A percentile compares a stretch with the other conserved stretches of the same genome.
These are phyloP conservation scores for Acrodontium crateriforme DNA, from an alignment of 2,329 filamentous ascomycete genomes.

Conservation along the genomic window DNA sequence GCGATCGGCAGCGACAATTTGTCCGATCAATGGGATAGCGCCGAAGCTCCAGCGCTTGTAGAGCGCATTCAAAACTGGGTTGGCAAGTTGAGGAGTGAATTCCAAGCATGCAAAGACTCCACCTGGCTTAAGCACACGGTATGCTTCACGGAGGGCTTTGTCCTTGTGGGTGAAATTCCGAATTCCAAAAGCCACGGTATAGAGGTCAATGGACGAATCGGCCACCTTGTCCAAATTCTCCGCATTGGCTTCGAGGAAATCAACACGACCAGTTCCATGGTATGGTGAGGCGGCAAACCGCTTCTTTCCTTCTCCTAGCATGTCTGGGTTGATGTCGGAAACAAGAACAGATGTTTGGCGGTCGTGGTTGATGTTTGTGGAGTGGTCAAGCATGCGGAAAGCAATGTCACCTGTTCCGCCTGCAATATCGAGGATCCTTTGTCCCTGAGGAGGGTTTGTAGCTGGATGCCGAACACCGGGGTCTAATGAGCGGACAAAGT, in stretches of 20 bases:
- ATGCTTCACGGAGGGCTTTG: constrained; percentile 66
- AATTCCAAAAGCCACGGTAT: constrained; percentile 96
- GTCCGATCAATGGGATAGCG: constrained; percentile 87
- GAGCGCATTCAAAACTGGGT: constrained; percentile 62
- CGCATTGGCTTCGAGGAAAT: constrained; percentile 82
- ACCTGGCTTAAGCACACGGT: constrained; percentile 80
- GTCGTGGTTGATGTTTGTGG: constrained; percentile 67
- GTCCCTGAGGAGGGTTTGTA: constrained; percentile 37
- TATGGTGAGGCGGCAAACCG: constrained; percentile 54
- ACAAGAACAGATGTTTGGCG: constrained; percentile 73
- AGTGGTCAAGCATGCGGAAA: constrained; percentile 86
- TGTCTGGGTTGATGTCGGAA: constrained; percentile 89
- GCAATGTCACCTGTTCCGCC: constrained; percentile 97
- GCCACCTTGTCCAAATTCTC: constrained; percentile 57
- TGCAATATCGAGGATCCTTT: constrained; percentile 84
- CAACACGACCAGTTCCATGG: constrained; percentile 39
- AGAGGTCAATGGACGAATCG: constrained; percentile 68
- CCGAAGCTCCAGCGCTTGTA: constrained; percentile 96
- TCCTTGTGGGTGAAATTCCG: constrained; percentile 93
- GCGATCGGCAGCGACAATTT: constrained; percentile 82
- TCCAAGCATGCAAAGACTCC: constrained; percentile 95
- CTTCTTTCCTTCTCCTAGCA: constrained; percentile 79
- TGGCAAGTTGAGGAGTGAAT: constrained; percentile 68
- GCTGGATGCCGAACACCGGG: constrained; percentile 48
- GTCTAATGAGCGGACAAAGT: constrained; percentile 85